Base-by-base conservation (phyloP, 805 yeast genomes). In the Wickerhamomyces mucosus region DNA sequence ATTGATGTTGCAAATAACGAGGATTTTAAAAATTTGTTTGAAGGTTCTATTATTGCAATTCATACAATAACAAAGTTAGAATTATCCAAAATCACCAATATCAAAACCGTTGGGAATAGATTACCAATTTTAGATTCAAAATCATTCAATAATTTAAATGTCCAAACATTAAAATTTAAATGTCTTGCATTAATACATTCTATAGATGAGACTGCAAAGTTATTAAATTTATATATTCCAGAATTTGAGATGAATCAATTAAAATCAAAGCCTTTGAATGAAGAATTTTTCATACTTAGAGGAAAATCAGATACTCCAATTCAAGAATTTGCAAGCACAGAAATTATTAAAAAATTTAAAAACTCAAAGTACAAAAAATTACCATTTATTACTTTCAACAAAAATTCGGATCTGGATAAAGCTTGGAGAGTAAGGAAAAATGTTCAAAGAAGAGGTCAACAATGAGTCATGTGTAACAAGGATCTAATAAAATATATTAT, bases 131-230 rank as follows among this genome's bases (percentile, higher is more conserved):
- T 53, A 6, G 38, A 25, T 14, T 17, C 38, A 7, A 13, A 13
- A 5, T 27, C 39, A 11, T 33, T 33, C 5, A 28, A 15, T 12
- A 30, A 28, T 27, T 27, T 25, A 13, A 31, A 10, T 20, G 28
- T 35, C n/a, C 32, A 35, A 9, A 34, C 35, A 2, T 18, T 51
- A 11, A 34, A 43, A 3, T 74, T 68, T 38, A 41, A 63, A 14
- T 78, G 82, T 0, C 52, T 79, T 21, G 75, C 70, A 1, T 58
- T 83, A 29, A 61, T 84, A 0, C 95, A 85, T 46, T 78, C 89
- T 1, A 54, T 83, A 10, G 67, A 77, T 41, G 35, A 39, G 0
- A 35, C 38, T 0, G 45, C 54, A 1, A 46, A 57, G 8, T 39
- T 56, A 12, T 43, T 81, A 27, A 75, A 79, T 35, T 31, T 84